Conservation (phyloP, 139 green algal species). For the Chlorella sorokiniana region DNA sequence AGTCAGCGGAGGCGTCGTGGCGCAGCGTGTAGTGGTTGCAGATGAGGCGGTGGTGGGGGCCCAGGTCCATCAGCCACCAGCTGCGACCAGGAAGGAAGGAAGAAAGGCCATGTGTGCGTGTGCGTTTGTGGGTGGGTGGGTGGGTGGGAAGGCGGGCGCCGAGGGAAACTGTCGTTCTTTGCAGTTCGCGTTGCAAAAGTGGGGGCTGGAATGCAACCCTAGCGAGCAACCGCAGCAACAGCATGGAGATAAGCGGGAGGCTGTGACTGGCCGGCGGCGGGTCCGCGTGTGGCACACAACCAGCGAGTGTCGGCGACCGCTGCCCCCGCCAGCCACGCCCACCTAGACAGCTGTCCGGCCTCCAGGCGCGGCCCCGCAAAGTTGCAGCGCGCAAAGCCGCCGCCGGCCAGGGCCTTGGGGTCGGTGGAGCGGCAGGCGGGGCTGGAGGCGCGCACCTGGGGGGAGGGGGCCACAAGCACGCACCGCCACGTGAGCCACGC, state of each 20-base stretch:
- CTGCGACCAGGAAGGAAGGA: conserved; percentile 22
- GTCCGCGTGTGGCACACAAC: no score
- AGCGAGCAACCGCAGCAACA: neutral
- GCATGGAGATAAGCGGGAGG: neutral
- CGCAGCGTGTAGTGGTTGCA: conserved; percentile 88
- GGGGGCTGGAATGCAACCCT: neutral
- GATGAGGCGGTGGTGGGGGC: conserved; percentile 58
- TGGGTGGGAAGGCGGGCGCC: neutral
- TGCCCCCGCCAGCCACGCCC: neutral
- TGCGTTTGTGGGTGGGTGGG: neutral
- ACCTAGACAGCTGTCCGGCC: conserved; percentile 22
- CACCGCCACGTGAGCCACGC: no score
- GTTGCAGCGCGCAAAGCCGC: conserved; percentile 66
- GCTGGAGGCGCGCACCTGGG: conserved; percentile 58
- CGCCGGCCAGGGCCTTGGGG: conserved; percentile 60
- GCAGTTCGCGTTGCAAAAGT: no score
- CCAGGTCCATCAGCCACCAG: conserved; percentile 86
- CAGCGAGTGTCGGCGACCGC: neutral
- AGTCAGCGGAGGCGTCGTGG: conserved; percentile 79
- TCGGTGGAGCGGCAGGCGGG: conserved; percentile 71
- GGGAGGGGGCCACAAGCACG: neutral
- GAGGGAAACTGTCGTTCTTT: neutral
- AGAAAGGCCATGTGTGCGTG: neutral
- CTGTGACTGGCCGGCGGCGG: no score
- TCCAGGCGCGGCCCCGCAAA: conserved; percentile 65